Base-by-base conservation (phyloP, 116 monocot genomes). In the Thalassia testudinum region DNA sequence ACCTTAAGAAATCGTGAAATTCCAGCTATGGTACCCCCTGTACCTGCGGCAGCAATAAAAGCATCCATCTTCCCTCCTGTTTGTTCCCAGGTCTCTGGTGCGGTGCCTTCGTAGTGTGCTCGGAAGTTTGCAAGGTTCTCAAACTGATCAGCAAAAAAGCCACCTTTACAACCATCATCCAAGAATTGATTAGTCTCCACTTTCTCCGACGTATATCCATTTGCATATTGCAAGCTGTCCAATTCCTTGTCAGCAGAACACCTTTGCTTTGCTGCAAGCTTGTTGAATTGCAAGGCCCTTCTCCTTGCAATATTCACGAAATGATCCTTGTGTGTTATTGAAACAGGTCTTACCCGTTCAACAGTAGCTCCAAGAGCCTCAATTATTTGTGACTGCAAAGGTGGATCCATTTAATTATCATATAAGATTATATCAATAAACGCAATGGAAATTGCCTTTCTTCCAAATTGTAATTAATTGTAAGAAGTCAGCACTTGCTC, bases 71-170 rank as follows among this genome's bases (percentile, higher is more conserved):
- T 61, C 21, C 88, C 95, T 62, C 61, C 57, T 61, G 81, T 88
- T 60, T 95, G 95, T 38, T 83, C 70, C 95, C 88, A 95, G 73
- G 88, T 95, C 62, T 95, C 95, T 52, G 95, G 85, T 25, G 84
- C 95, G 43, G 95, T 95, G 44, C 76, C 60, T 53, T 88, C 88
- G 49, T 88, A 88, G 63, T 95, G 95, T 7, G 95, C 85, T 43
- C 85, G 52, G 27, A 84, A 95, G 52, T 95, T 95, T 24, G 88
- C 95, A 51, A 95, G 53, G 54, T 95, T 95, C 63, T 95, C 95
- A 61, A 86, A 95, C 64, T 95, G 95, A 67, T 95, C 95, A 27
- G 88, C 88, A 66, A 95, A 95, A 63, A 77, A 95, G 49, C 95
- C 95, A 14, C 88, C 81, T 64, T 66, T 77, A 21, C 73, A 75